Conservation (phyloP, 208 protist species). For the Jaenimonas drosophilae region DNA sequence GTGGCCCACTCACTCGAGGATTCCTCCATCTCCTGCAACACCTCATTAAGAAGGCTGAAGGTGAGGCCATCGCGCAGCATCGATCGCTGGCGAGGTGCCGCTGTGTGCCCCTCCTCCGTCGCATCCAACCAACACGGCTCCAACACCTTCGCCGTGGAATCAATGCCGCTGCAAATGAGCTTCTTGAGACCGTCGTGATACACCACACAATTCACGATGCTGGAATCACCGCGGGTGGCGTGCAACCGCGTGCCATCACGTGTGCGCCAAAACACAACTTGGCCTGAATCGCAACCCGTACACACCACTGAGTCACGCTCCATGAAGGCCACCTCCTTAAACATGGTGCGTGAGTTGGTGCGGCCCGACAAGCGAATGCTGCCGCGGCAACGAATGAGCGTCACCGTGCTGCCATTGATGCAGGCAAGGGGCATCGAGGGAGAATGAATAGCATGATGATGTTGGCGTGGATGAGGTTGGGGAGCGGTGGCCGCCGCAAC, state of each 20-base stretch:
- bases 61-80: background rate
- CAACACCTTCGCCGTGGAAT: constrained; percentile 34
- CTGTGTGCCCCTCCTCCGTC: background rate
- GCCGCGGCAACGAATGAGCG: constrained; percentile 4
- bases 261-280: constrained; percentile 35
- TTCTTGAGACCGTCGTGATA: constrained; percentile 6
- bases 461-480: no score
- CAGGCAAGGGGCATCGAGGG: no score
- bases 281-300: constrained; percentile 34
- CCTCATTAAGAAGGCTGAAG: background rate
- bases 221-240: constrained; percentile 18
- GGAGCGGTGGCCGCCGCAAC: no score
- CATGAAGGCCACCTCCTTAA: constrained; percentile 48
- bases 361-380: constrained; percentile 11
- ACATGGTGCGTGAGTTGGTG: constrained; percentile 29
- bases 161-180: constrained; percentile 30
- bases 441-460: no score
- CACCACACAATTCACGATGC: constrained; percentile 34
- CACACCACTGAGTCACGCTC: constrained; percentile 33
- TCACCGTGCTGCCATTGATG: background rate
- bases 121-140: constrained; percentile 1
- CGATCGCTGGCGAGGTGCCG: background rate
- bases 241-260: constrained; percentile 20
- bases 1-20: no score
- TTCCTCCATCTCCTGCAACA: no score